Base-by-base conservation (phyloP, 2,329 filamentous ascomycete species). In the Diaporthe australafricana region DNA sequence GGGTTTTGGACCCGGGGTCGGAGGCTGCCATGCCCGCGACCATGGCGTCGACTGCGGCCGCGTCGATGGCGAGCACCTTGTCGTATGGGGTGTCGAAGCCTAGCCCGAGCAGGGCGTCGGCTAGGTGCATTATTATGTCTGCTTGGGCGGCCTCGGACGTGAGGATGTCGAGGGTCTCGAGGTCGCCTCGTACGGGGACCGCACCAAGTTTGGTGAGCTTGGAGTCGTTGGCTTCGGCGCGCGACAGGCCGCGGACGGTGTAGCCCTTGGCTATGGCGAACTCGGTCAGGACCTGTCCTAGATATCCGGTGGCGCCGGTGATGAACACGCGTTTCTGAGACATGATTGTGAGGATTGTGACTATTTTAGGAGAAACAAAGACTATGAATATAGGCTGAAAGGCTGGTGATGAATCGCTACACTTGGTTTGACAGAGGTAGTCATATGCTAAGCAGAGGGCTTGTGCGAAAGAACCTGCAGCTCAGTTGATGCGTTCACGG, bases 41-140 rank as follows among this genome's bases (percentile, higher is more conserved):
- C 17, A 86, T 78, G n/a, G 83, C 81, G 55, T 80, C 77, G 8
- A 84, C 75, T 6, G 81, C 82, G 0, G 78, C 80, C 6, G 75
- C 77, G 68, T 85, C 83, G 40, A 78, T 78, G 38, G 72, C 68
- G 20, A 79, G 60, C 6, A 77, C 74, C 5, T 77, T 66, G 16
- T 78, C 74, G 35, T 77, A 79, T 6, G 60, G 60, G 6, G 60
- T 47, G 42, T 48, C 42, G 20, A 63, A 48, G 17, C 60, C 56
- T 27, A 45, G 16, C 3, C 63, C 22, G 3, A 68, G 38, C 17
- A 71, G 32, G 22, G 81, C 74, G 67, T 80, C 78, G 5, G 82
- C 85, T 7, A 87, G 78, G 72, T 84, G 83, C 5, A 87, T 75
- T 8, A 87, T 82, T n/a, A 79, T 76, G 69, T 87, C 84, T 7